phyloP scores from a whole-genome alignment of 2,329 filamentous ascomycete species.

The Colletotrichum sansevieriae region DNA sequence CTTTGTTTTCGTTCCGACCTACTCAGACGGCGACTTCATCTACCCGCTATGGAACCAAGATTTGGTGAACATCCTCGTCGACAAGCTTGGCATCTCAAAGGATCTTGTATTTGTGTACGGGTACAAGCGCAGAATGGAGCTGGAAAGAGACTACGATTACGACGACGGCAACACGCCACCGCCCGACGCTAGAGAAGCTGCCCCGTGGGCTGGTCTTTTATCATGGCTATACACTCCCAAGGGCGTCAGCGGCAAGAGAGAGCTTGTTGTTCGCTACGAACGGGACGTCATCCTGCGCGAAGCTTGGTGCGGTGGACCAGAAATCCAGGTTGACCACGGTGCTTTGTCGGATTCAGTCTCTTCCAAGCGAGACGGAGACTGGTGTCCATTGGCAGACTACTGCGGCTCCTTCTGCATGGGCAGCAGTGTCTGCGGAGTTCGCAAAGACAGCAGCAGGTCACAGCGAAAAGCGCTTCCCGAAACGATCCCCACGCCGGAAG shows the following conservation, averaged over 20 bases:
- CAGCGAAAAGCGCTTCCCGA: background rate
- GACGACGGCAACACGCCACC: conserved; percentile 13
- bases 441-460: background rate
- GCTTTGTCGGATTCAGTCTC: background rate
- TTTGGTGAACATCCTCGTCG: conserved; percentile 14
- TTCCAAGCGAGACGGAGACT: background rate
- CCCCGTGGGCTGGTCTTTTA: conserved; percentile 30
- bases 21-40: conserved; percentile 6
- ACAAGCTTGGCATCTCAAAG: conserved; percentile 20
- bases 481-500: conserved; percentile 14
- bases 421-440: background rate
- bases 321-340: too few relatives aligned
- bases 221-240: conserved; percentile 37
- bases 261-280: conserved; percentile 38
- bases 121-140: conserved; percentile 8
- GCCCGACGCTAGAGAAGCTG: background rate
- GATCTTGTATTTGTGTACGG: conserved; percentile 25
- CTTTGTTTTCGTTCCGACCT: conserved; percentile 24
- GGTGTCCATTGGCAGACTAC: background rate
- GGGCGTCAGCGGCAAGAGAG: conserved; percentile 12
- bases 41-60: conserved; percentile 1
- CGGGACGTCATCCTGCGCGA: conserved; percentile 47
- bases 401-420: background rate
- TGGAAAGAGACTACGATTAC: conserved; percentile 15
- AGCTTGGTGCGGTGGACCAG: conserved; percentile 35